phyloP scores from a whole-genome alignment of 257 asterid genomes.

The Galeopsis tetrahit region DNA sequence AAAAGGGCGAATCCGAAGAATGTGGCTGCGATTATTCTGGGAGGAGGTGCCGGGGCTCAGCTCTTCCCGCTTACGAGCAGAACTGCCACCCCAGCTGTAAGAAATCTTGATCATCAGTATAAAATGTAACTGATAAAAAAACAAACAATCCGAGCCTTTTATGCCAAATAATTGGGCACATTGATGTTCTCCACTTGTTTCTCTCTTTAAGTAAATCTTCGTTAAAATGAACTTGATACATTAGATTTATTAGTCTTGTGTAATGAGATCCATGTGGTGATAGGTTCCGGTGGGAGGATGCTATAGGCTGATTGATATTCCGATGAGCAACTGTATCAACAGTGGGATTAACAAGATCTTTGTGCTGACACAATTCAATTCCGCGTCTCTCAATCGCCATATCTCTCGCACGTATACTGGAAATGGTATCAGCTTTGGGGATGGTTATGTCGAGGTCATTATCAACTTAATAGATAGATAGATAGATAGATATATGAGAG shows the following conservation, averaged over 20 bases:
- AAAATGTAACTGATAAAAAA: too few species aligned
- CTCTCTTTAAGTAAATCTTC: too few species aligned
- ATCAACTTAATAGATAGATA: not conserved
- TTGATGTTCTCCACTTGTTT: too few species aligned
- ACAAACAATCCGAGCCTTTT: too few species aligned
- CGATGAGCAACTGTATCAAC: slow-evolving; percentile 98
- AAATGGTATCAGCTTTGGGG: slow-evolving; percentile 86
- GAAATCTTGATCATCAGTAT: slow-evolving; percentile 38
- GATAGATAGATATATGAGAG: not conserved
- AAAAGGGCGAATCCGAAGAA: slow-evolving; percentile 76
- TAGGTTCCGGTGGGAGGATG: slow-evolving; percentile 98
- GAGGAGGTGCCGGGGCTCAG: slow-evolving; percentile 93
- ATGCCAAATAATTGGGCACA: too few species aligned
- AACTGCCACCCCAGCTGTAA: slow-evolving; percentile 98
- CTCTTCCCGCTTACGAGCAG: slow-evolving; percentile 91
- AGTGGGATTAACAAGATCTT: slow-evolving; percentile 92
- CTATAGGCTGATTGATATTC: slow-evolving; percentile 87
- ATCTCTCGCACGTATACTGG: slow-evolving; percentile 90
- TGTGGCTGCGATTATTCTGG: slow-evolving; percentile 93
- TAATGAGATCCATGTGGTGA: slow-evolving; percentile 6
- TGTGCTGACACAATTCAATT: slow-evolving; percentile 93
- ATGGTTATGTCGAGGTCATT: slow-evolving; percentile 88
- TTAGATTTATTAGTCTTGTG: not conserved
- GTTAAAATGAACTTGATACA: too few species aligned
- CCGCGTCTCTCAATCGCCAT: slow-evolving; percentile 95